Evolutionary conservation across 2,329 filamentous ascomycete species (phyloP).

Genomic region (Diaporthe sp.): DNA sequence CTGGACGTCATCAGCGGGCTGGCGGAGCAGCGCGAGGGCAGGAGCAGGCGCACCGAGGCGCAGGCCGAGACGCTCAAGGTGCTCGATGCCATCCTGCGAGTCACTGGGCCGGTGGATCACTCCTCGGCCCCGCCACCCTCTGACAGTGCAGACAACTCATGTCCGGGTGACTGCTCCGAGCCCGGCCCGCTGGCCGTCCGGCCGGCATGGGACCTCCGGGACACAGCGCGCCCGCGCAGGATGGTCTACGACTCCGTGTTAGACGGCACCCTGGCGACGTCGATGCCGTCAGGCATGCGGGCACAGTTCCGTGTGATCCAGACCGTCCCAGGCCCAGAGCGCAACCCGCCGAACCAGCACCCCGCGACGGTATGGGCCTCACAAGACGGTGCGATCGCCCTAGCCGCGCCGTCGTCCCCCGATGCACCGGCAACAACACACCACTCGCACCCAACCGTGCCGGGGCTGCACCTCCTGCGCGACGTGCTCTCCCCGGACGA

Average conservation of each 20-base stretch:
- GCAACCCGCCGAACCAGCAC: constrained; percentile 78
- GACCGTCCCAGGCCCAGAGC: constrained; percentile 69
- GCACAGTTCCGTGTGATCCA: constrained; percentile 70
- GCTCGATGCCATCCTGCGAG: constrained; percentile 74
- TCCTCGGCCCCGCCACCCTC: constrained; percentile 47
- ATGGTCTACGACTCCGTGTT: constrained; percentile 70
- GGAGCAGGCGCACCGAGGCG: constrained; percentile 56
- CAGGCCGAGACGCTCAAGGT: constrained; percentile 72
- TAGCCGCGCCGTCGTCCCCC: constrained; percentile 52
- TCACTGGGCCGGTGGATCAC: constrained; percentile 73
- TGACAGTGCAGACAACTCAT: not conserved
- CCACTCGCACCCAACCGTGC: constrained; percentile 73
- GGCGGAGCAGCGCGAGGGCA: constrained; percentile 66
- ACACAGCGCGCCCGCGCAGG: constrained; percentile 53
- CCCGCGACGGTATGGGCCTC: constrained; percentile 76
- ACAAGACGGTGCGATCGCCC: constrained; percentile 67
- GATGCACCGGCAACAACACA: constrained; percentile 63
- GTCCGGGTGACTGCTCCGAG: not conserved
- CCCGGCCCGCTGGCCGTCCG: constrained; percentile 68
- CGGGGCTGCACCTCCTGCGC: constrained; percentile 71
- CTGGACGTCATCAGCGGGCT: constrained; percentile 78
- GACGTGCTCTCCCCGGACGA: constrained; percentile 73
- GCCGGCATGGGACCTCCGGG: constrained; percentile 72
- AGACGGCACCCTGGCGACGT: constrained; percentile 67
- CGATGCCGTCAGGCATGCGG: constrained; percentile 47